Base-by-base conservation (phyloP, 169 alveolate species). In the Prorocentrum cordatum region DNA sequence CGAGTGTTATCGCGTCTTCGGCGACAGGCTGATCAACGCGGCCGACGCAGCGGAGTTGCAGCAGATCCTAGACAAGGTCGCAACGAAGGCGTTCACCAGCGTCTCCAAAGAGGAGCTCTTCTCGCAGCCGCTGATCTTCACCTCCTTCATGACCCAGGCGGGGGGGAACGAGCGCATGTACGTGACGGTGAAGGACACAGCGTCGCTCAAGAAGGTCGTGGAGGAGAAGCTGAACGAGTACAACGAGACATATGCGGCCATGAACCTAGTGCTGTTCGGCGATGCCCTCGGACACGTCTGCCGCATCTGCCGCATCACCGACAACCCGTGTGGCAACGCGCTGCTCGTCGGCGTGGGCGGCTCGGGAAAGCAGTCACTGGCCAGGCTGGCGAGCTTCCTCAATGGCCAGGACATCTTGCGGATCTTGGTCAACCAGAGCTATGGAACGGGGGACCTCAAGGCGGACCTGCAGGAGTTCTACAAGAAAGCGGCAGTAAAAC, bases 271-370 rank as follows among this genome's bases (percentile, higher is more conserved):
- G 54, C 94, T 97, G 27, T 97, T 97, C 93, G 97, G 96, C 73
- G 95, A 96, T 77, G 99, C 98, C 64, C 95, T 97, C 47, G 54
- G 54, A 16, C 99, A 97, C 84, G 95, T 96, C 59, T 93, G 97
- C 58, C 96, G 98, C 83, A 96, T 97, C 38, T 93, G 98, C 47
- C 94, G 99, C 82, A 95, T 97, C 77, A 91, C 97, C 39, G 97
- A 96, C 83, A 93, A 94, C 70, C 98, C 98, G 42, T 95, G 96
- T 31, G 97, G 98, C 32, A 96, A 96, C 91, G 98, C 98, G 14
- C 95, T 97, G 50, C 92, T 97, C n/a, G 97, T 97, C 36, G 99
- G 99, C 26, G 98, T 97, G 35, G 99, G 99, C 7, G 99, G 99
- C 58, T 96, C 98, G 22, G 99, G 99, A 42, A 97, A 96, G 92